Conservation (phyloP, 192 early-diverging fungal species). For the Linnemannia elongata region DNA sequence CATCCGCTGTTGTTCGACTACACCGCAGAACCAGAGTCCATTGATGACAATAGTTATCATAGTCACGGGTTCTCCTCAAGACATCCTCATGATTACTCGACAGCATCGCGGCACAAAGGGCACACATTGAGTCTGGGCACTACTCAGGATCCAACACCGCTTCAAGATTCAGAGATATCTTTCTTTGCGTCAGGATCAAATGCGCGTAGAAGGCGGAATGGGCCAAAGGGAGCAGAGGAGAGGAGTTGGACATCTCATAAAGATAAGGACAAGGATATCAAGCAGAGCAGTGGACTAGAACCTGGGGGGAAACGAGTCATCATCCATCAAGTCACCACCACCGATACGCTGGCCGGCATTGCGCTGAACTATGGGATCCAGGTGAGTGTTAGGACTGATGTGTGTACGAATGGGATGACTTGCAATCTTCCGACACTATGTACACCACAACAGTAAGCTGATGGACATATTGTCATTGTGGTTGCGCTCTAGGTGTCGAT, state of each 20-base stretch:
- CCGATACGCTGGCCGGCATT: conserved; percentile 65
- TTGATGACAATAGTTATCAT: conserved; percentile 4
- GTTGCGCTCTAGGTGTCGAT: conserved; percentile 40
- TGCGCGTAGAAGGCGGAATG: conserved; percentile 17
- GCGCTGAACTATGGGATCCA: conserved; percentile 65
- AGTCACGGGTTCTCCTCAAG: background rate
- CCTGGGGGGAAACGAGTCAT: conserved; percentile 46
- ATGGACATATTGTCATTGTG: background rate
- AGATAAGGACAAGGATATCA: background rate
- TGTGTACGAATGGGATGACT: background rate
- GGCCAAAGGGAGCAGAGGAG: conserved; percentile 16
- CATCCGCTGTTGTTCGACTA: conserved; percentile 42
- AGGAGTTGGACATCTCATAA: background rate
- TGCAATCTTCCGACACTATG: background rate
- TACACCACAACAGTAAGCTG: background rate
- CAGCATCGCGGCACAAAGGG: conserved; percentile 14
- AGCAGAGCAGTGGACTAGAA: background rate
- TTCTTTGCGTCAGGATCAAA: background rate
- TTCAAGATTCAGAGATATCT: background rate
- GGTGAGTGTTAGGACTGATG: conserved; percentile 18
- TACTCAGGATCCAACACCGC: background rate
- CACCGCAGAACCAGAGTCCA: conserved; percentile 22
- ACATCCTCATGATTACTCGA: background rate
- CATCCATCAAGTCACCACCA: conserved; percentile 55
- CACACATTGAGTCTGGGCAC: conserved; percentile 40